Conservation (phyloP, 2,329 filamentous ascomycete species). For the Fusarium haematococcum region DNA sequence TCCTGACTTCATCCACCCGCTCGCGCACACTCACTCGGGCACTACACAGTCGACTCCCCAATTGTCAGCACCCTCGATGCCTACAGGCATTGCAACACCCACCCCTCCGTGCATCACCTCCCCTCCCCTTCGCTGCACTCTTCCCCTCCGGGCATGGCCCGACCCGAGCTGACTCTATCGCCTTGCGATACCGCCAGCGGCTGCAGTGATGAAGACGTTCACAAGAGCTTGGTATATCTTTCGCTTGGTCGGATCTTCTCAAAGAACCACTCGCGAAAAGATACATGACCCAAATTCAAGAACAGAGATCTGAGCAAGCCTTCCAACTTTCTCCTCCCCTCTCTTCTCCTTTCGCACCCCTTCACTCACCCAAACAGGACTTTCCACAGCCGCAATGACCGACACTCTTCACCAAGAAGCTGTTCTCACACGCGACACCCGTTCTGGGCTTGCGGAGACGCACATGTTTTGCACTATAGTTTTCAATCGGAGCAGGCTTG, state of each 20-base stretch:
- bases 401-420: conserved; percentile 43
- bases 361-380: conserved; percentile 1
- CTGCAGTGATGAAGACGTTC: conserved; percentile 45
- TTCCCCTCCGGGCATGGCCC: neutral
- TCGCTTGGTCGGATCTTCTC: conserved; percentile 19
- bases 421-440: conserved; percentile 9
- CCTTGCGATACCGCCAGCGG: neutral
- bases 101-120: neutral
- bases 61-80: neutral
- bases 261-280: conserved; percentile 18
- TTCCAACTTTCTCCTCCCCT: conserved; percentile 3
- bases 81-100: neutral
- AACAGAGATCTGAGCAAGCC: conserved; percentile 65
- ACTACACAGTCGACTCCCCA: neutral
- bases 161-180: neutral
- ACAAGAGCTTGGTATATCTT: conserved; percentile 39
- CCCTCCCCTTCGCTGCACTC: neutral
- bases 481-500: conserved; percentile 66
- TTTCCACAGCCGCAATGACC: conserved; percentile 52
- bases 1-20: neutral
- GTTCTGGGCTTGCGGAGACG: conserved; percentile 12
- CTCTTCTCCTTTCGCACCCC: neutral
- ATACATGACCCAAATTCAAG: conserved; percentile 49
- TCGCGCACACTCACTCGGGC: neutral
- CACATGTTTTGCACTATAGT: conserved; percentile 57